These are phyloP conservation scores for Aspergillus quadricinctus DNA, from an alignment of 2,329 filamentous ascomycete species.

Conservation along the genomic window DNA sequence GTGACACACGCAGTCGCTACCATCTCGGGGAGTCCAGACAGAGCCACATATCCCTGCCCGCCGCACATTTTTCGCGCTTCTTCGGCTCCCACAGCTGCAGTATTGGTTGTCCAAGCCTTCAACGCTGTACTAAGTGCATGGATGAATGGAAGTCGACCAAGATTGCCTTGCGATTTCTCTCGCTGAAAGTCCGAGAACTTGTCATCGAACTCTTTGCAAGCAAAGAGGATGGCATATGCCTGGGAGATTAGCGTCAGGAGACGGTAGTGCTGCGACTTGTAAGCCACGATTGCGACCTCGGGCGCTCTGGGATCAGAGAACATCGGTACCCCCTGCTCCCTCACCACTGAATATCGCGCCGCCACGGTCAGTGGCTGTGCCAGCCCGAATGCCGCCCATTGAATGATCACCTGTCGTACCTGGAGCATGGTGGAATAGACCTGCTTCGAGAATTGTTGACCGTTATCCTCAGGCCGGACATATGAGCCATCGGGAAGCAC, in stretches of 20 bases:
- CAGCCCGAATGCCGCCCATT: slow-evolving; percentile 2
- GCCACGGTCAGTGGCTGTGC: slow-evolving; percentile 6
- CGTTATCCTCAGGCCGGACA: too few species aligned
- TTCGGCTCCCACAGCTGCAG: not conserved
- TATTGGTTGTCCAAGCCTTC: slow-evolving; percentile 3
- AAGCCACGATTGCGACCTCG: slow-evolving; percentile 1
- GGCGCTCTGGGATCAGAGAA: not conserved
- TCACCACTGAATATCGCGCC: slow-evolving; percentile 6
- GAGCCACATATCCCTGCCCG: slow-evolving; percentile 3
- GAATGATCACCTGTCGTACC: slow-evolving; percentile 4
- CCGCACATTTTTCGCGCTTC: slow-evolving; percentile 5
- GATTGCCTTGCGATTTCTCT: not conserved
- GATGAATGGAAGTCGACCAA: not conserved
- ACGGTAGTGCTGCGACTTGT: slow-evolving; percentile 7
- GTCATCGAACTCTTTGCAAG: slow-evolving; percentile 1
- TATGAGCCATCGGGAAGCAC: slow-evolving; percentile 1
- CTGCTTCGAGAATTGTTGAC: not conserved
- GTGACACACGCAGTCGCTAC: slow-evolving; percentile 1
- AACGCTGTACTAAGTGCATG: slow-evolving; percentile 4
- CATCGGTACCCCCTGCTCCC: slow-evolving; percentile 4
- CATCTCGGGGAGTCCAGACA: slow-evolving; percentile 5
- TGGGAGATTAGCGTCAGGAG: slow-evolving; percentile 6
- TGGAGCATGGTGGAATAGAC: slow-evolving; percentile 8
- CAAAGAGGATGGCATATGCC: slow-evolving; percentile 6
- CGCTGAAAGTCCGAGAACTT: not conserved